Conservation (phyloP, 306 rosid genomes). For the Crotalaria pallida region DNA sequence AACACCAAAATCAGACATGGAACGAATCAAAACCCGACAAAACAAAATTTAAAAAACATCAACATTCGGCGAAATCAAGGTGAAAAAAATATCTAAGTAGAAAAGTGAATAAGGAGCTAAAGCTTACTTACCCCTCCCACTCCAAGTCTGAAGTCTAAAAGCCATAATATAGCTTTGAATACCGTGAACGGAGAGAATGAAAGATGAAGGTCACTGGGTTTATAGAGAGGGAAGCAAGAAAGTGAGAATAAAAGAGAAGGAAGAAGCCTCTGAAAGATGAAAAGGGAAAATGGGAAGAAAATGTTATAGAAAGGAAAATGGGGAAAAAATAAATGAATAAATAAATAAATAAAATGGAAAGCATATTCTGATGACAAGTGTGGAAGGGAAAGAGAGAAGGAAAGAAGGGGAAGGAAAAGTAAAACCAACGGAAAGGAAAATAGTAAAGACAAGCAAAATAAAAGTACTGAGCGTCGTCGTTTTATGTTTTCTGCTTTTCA, state of each 20-base stretch:
- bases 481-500: no score
- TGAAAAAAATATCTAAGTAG: background rate
- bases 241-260: slow-evolving; percentile 1
- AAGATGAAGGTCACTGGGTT: background rate
- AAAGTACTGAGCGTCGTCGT: background rate
- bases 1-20: slow-evolving; percentile 3
- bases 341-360: no score
- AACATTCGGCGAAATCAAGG: slow-evolving; percentile 9
- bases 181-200: background rate
- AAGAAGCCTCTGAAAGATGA: background rate
- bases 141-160: slow-evolving; percentile 47
- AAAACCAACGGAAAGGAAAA: background rate
- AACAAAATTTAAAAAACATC: background rate
- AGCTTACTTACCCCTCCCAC: slow-evolving; percentile 40
- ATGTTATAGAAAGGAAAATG: background rate
- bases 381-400: background rate
- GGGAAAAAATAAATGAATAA: background rate
- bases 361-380: background rate
- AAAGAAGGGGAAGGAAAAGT: background rate
- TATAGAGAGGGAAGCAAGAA: slow-evolving; percentile 17
- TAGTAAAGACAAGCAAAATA: background rate
- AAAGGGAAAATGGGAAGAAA: background rate
- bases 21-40: background rate
- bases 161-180: slow-evolving; percentile 42
- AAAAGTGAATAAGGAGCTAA: background rate